A percentile compares a stretch with the other conserved stretches of the same genome.
Conservation (phyloP, 805 yeast genomes). For the Starmera caribaea region DNA sequence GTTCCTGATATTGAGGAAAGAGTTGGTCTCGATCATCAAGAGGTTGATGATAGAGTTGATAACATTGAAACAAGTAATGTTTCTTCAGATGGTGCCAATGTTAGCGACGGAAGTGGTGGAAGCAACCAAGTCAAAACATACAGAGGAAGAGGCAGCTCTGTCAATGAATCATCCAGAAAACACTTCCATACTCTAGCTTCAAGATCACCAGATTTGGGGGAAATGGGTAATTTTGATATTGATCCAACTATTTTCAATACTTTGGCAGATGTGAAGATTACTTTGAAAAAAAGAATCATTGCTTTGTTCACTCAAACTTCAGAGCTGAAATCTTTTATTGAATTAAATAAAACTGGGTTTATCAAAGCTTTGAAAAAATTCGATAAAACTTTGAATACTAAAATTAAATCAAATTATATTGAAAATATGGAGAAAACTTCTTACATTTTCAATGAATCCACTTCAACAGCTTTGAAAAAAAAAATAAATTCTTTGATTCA, state of each 20-base stretch:
- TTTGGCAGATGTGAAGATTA: conserved; percentile 31
- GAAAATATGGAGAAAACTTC: conserved; percentile 34
- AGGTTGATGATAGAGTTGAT: too few species aligned
- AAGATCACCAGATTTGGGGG: conserved; percentile 18
- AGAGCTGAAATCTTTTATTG: conserved; percentile 76
- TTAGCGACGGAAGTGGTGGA: neutral
- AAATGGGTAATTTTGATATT: conserved; percentile 11
- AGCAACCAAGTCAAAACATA: conserved; percentile 2
- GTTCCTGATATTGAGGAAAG: too few species aligned
- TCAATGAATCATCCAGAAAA: conserved; percentile 10
- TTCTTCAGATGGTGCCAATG: conserved; percentile 3
- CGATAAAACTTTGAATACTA: conserved; percentile 68
- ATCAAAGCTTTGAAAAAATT: conserved; percentile 86
- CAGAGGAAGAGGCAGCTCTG: conserved; percentile 15
- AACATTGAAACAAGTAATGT: conserved; percentile 4
- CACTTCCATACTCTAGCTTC: conserved; percentile 10
- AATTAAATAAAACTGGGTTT: conserved; percentile 82
- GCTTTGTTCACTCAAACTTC: conserved; percentile 65
- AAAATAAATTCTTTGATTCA: conserved; percentile 44
- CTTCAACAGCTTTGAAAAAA: conserved; percentile 38
- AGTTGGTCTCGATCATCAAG: too few species aligned
- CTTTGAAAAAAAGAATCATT: conserved; percentile 57
- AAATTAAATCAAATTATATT: conserved; percentile 51
- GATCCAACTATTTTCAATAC: conserved; percentile 14
- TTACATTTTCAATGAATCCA: conserved; percentile 42